phyloP scores from a whole-genome alignment of 352 stramenopile species.

The Globisporangium spiculum region DNA sequence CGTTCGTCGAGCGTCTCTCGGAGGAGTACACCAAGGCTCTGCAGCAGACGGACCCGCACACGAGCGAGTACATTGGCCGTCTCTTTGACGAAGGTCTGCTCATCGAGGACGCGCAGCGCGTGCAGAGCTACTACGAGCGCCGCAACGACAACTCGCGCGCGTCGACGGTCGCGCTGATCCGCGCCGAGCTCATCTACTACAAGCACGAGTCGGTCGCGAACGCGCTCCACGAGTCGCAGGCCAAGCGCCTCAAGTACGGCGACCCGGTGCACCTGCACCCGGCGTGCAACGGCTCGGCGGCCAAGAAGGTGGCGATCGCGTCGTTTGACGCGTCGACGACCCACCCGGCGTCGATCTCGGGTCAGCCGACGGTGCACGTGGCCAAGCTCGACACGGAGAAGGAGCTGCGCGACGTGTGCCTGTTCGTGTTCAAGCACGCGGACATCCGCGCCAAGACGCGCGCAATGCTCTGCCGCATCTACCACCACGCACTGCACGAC shows the following conservation, averaged over 20 bases:
- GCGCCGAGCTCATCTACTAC: constrained; percentile 96
- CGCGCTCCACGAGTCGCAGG: constrained; percentile 71
- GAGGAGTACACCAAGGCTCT: constrained; percentile 98
- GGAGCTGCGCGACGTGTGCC: constrained; percentile 87
- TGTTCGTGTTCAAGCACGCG: constrained; percentile 93
- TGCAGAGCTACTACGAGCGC: constrained; percentile 91
- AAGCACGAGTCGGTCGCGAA: constrained; percentile 93
- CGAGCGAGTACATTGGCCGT: constrained; percentile 92
- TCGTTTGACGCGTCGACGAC: constrained; percentile 55
- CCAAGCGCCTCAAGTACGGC: constrained; percentile 82
- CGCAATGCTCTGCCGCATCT: constrained; percentile 99
- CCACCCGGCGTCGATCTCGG: constrained; percentile 73
- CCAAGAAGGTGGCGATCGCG: constrained; percentile 36
- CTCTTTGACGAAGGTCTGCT: constrained; percentile 93
- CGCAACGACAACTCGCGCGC: constrained; percentile 75
- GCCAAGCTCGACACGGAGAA: constrained; percentile 68
- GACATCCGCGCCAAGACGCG: constrained; percentile 92
- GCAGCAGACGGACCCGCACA: constrained; percentile 96
- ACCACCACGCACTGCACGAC: constrained; percentile 97
- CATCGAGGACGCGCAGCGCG: constrained; percentile 78
- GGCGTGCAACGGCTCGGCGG: constrained; percentile 64
- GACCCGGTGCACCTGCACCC: constrained; percentile 86
- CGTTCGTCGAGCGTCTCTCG: constrained; percentile 91
- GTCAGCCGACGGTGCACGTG: constrained; percentile 69
- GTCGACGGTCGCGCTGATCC: constrained; percentile 88